Evolutionary conservation across 1,284 basidiomycete genomes (phyloP).

Genomic region (Phellopilus nigrolimitatus): DNA sequence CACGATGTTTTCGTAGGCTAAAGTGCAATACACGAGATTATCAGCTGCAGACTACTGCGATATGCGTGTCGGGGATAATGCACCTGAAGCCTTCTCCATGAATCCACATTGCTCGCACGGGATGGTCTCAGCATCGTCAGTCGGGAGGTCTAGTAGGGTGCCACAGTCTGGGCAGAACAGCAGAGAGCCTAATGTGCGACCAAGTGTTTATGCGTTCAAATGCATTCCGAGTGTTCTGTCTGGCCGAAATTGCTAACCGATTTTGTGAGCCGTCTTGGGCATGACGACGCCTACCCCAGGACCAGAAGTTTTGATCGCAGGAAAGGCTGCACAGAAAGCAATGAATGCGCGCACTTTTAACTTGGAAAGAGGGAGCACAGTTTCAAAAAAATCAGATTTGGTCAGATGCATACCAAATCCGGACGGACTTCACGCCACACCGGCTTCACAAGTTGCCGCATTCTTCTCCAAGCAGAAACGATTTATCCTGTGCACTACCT

Average conservation of each 20-base stretch:
- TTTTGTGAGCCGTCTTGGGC: slow-evolving; percentile 18
- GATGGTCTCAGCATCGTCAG: slow-evolving; percentile 72
- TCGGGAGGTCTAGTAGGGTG: slow-evolving; percentile 81
- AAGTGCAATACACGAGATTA: background rate
- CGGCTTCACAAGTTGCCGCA: too few relatives aligned
- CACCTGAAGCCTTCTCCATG: slow-evolving; percentile 83
- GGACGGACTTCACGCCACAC: too few relatives aligned
- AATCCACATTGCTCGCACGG: slow-evolving; percentile 86
- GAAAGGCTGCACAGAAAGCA: background rate
- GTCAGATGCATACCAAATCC: too few relatives aligned
- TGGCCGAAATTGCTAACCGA: slow-evolving; percentile 13
- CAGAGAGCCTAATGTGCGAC: slow-evolving; percentile 63
- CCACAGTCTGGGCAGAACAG: slow-evolving; percentile 94
- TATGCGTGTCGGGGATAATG: slow-evolving; percentile 32
- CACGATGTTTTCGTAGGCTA: slow-evolving; percentile 91
- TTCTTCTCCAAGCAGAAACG: too few relatives aligned
- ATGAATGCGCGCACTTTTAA: too few relatives aligned
- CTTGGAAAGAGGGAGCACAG: too few relatives aligned
- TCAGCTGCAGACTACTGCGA: slow-evolving; percentile 4
- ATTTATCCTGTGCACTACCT: too few relatives aligned
- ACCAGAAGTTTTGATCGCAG: background rate
- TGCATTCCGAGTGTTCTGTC: background rate
- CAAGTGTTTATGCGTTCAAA: background rate
- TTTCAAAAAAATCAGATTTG: too few relatives aligned
- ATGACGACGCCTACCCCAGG: background rate